Conservation (phyloP, 768 basidiomycete species). For the Tubosaeta brunneosetosa region DNA sequence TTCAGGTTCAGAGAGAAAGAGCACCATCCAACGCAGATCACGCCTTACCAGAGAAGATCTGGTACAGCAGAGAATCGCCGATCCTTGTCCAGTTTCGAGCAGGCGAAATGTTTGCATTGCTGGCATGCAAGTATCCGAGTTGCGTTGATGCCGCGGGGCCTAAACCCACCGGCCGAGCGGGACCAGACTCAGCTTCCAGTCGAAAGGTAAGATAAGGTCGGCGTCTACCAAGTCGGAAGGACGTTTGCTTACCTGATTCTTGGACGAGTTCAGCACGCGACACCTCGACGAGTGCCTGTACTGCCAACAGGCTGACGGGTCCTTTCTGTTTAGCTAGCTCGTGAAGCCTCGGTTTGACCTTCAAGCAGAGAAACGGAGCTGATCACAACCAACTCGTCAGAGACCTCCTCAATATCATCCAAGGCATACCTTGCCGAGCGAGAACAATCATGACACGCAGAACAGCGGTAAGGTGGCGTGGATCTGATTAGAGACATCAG, state of each 20-base stretch:
- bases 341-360: constrained; percentile 6
- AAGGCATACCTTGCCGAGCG: constrained; percentile 2
- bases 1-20: neutral
- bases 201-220: neutral
- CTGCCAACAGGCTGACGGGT: constrained; percentile 16
- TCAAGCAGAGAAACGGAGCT: constrained; percentile 7
- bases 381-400: neutral
- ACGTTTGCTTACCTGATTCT: constrained; percentile 6
- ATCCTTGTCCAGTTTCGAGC: constrained; percentile 12
- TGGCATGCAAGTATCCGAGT: constrained; percentile 7
- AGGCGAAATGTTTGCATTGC: constrained; percentile 8
- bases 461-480: constrained; percentile 10
- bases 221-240: neutral
- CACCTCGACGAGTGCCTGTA: constrained; percentile 17
- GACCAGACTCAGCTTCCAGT: neutral
- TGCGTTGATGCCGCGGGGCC: constrained; percentile 1
- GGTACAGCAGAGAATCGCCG: constrained; percentile 7
- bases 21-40: neutral
- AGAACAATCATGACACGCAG: constrained; percentile 11
- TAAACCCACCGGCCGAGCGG: neutral
- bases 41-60: constrained; percentile 5
- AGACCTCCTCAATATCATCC: neutral
- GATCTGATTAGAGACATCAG: constrained; percentile 3
- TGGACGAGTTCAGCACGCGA: constrained; percentile 5
- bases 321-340: constrained; percentile 11